Conservation (phyloP, 768 basidiomycete genomes). For the Boletus vermiculosoides region DNA sequence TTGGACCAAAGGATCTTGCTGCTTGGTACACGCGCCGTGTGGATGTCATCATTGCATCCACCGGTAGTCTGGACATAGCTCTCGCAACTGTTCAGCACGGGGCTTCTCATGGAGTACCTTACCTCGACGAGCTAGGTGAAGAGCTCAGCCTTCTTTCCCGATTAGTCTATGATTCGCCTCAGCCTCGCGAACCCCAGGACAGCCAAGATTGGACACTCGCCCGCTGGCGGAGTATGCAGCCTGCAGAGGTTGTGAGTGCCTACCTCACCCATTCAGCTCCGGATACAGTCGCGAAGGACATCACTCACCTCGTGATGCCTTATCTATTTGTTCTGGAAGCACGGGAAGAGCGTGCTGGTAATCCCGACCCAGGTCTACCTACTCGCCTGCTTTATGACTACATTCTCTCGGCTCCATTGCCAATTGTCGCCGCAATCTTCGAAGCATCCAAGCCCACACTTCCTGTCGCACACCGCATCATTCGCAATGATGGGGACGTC, state of each 20-base stretch:
- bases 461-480: slow-evolving; percentile 62
- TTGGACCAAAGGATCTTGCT: slow-evolving; percentile 42
- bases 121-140: slow-evolving; percentile 85
- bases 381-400: slow-evolving; percentile 69
- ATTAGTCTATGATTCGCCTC: slow-evolving; percentile 79
- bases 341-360: slow-evolving; percentile 76
- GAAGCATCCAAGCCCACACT: slow-evolving; percentile 92
- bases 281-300: slow-evolving; percentile 60
- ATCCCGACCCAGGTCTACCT: slow-evolving; percentile 64
- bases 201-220: slow-evolving; percentile 73
- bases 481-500: slow-evolving; percentile 81
- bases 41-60: slow-evolving; percentile 54
- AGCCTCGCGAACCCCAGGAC: slow-evolving; percentile 38
- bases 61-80: slow-evolving; percentile 78
- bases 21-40: slow-evolving; percentile 76
- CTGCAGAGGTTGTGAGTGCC: slow-evolving; percentile 62
- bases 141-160: slow-evolving; percentile 85
- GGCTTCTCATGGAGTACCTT: slow-evolving; percentile 73
- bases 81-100: slow-evolving; percentile 82
- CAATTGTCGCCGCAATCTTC: slow-evolving; percentile 72
- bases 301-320: slow-evolving; percentile 79
- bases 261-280: slow-evolving; percentile 76
- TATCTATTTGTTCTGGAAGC: slow-evolving; percentile 93
- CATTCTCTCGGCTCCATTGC: slow-evolving; percentile 64
- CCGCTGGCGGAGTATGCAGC: slow-evolving; percentile 68